These are phyloP conservation scores for Diaporthe amygdali DNA, from an alignment of 2,329 filamentous ascomycete species.

Conservation along the genomic window DNA sequence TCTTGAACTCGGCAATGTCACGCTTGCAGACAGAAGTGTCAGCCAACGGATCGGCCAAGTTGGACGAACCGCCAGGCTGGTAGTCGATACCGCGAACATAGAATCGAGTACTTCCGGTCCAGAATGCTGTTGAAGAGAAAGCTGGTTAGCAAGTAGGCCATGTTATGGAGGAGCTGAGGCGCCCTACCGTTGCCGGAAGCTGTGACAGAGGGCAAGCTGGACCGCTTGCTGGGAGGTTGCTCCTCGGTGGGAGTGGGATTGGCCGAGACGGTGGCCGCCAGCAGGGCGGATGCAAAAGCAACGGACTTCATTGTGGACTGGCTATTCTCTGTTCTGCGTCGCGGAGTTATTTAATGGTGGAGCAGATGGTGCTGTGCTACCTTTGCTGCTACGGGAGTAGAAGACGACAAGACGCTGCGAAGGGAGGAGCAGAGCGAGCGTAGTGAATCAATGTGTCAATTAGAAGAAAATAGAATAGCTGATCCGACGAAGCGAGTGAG, in stretches of 20 bases:
- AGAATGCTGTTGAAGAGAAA: conserved; percentile 53
- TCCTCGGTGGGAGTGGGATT: conserved; percentile 55
- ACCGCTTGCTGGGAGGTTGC: conserved; percentile 55
- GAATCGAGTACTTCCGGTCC: conserved; percentile 57
- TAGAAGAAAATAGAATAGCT: conserved; percentile 13
- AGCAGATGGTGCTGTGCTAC: not conserved
- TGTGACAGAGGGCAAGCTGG: conserved; percentile 53
- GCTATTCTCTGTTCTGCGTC: not conserved
- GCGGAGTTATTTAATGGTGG: not conserved
- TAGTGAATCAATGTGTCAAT: conserved; percentile 13
- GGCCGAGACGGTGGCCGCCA: conserved; percentile 51
- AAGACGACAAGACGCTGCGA: not conserved
- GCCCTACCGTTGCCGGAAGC: conserved; percentile 62
- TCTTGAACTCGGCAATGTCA: conserved; percentile 81
- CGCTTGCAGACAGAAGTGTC: conserved; percentile 74
- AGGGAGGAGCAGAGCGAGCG: conserved; percentile 6
- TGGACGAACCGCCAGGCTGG: conserved; percentile 64
- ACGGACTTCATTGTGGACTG: conserved; percentile 53
- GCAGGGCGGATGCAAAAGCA: conserved; percentile 52
- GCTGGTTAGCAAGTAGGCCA: not conserved
- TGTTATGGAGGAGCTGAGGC: fast-evolving
- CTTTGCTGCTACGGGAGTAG: not conserved
- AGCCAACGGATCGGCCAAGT: conserved; percentile 74
- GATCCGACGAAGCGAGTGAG: conserved; percentile 26
- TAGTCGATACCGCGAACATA: conserved; percentile 67